Base-by-base conservation (phyloP, 768 basidiomycete species). In the Tylopilus felleus region DNA sequence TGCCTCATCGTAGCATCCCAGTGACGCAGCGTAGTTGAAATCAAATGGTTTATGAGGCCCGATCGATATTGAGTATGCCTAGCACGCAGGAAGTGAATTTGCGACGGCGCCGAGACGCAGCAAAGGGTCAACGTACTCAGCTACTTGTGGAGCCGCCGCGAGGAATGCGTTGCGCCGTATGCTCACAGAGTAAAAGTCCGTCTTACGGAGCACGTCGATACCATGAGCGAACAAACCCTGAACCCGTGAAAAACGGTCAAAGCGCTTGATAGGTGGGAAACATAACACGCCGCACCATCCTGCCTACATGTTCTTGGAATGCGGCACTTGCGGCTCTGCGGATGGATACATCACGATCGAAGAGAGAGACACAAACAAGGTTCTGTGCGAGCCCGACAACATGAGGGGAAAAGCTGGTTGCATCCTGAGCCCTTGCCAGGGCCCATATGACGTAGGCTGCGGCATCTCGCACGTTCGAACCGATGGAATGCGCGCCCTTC, bases 391-490 rank as follows among this genome's bases (percentile, higher is more conserved):
- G 79, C 43, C 75, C 72, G 4, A 73, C 68, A 6, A 89, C 81
- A 66, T 87, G 81, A 0, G 84, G 85, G 40, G 72, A 68, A 50
- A 95, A 74, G 28, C 79, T 72, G 7, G 79, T 66, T 31, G 79
- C 70, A 50, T 85, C 78, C 56, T 90, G 84, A 4, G 86, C 81
- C 61, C 96, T 82, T 13, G 96, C 92, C 52, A 98, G 75, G 12
- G 96, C 89, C 97, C 97, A 99, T 5, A 97, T 70, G 17, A 93
- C 91, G 72, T 98, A 99, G 27, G 93, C 81, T 28, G 95, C 90
- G 13, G 95, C 90, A 68, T 99, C 97, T 31, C 97, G 87, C 39
- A 98, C 95, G 58, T 85, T 93, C 8, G 94, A 88, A 9, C 97
- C 97, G 50, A 98, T 85, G 0, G 94, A 95, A 69, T 97, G 94